These are phyloP conservation scores for Poa annua DNA, from an alignment of 176 grass and related monocot species.

Conservation along the genomic window DNA sequence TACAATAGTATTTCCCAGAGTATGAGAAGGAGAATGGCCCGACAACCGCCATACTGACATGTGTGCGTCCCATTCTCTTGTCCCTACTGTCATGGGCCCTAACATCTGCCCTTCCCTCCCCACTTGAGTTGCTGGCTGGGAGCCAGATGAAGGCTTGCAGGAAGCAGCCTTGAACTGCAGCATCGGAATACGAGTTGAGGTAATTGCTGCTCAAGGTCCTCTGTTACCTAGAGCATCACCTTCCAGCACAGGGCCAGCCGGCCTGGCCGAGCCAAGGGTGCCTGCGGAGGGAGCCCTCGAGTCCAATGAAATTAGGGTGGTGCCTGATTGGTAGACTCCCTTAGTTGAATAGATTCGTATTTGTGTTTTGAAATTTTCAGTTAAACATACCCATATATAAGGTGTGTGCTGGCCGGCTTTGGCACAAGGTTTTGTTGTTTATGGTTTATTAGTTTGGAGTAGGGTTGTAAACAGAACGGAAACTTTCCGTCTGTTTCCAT, in stretches of 20 bases:
- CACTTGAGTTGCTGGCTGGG: not conserved
- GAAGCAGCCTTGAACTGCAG: constrained; percentile 11
- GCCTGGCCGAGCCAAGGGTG: not conserved
- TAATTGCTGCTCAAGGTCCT: constrained; percentile 3
- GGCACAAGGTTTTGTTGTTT: constrained; percentile 19
- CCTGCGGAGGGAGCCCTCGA: not conserved
- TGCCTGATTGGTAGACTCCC: not conserved
- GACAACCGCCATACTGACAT: not conserved
- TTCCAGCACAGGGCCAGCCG: constrained; percentile 7
- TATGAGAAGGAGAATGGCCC: not conserved
- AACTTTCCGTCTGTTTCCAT: too few species aligned
- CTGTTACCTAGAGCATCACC: not conserved
- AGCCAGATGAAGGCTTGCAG: not conserved
- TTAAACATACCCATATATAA: not conserved
- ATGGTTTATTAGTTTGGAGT: not conserved
- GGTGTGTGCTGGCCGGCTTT: not conserved
- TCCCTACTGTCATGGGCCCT: not conserved
- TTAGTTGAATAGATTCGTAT: not conserved
- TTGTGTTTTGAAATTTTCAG: not conserved
- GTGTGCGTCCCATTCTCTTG: not conserved
- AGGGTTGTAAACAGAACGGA: too few species aligned
- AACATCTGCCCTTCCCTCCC: not conserved
- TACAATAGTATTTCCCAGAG: not conserved
- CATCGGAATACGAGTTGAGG: not conserved
- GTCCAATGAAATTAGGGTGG: not conserved